Percentiles rank a stretch among this genome's conserved stretches.
These are phyloP conservation scores for Lactifluus pinguis DNA, from an alignment of 768 basidiomycete genomes.

Conservation along the genomic window DNA sequence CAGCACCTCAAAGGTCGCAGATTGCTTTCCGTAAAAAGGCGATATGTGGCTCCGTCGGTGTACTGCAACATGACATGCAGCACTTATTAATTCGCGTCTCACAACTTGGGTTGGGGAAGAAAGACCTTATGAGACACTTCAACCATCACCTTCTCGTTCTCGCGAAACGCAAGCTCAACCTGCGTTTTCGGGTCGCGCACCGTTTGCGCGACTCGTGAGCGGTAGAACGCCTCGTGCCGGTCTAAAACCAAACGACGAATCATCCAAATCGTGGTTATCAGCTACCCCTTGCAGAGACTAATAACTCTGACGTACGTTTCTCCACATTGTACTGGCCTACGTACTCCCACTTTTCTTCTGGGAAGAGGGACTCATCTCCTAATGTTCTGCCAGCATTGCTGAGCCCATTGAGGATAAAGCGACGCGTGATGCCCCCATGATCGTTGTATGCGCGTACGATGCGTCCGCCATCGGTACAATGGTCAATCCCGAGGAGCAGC, in stretches of 20 bases:
- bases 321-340: conserved; percentile 48
- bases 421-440: conserved; percentile 54
- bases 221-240: conserved; percentile 77
- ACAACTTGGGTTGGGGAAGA: not conserved
- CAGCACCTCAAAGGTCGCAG: conserved; percentile 80
- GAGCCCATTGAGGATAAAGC: conserved; percentile 85
- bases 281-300: not conserved
- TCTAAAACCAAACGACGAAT: conserved; percentile 32
- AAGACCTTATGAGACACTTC: conserved; percentile 31
- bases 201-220: conserved; percentile 51
- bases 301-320: conserved; percentile 29
- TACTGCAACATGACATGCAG: conserved; percentile 41
- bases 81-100: not conserved
- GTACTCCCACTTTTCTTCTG: conserved; percentile 69
- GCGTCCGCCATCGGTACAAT: conserved; percentile 55
- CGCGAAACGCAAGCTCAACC: conserved; percentile 41
- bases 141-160: conserved; percentile 73
- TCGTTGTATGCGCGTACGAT: conserved; percentile 89
- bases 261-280: not conserved
- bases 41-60: conserved; percentile 58
- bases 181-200: conserved; percentile 42
- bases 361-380: conserved; percentile 57
- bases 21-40: conserved; percentile 63
- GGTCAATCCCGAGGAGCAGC: conserved; percentile 58
- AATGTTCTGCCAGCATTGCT: conserved; percentile 56